phyloP scores from a whole-genome alignment of 73 alveolate genomes.

The Blepharisma stoltei region DNA sequence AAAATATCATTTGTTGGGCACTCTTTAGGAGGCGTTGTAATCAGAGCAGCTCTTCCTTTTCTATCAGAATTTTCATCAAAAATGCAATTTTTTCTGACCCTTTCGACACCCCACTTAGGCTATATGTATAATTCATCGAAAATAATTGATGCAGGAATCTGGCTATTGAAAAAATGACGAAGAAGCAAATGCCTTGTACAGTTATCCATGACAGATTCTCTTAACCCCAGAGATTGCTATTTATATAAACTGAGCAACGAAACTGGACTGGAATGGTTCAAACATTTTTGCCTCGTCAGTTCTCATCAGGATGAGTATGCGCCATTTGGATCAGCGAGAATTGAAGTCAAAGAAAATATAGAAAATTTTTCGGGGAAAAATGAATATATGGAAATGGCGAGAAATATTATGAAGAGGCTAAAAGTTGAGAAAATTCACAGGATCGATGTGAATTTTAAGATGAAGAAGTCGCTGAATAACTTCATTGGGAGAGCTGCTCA shows the following conservation, averaged over 20 bases:
- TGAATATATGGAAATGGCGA: constrained; percentile 81
- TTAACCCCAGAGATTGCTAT: constrained; percentile 84
- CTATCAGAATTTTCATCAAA: constrained; percentile 77
- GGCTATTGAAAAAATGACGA: constrained; percentile 95
- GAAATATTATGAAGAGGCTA: constrained; percentile 68
- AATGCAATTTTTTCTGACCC: constrained; percentile 82
- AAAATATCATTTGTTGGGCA: constrained; percentile 96
- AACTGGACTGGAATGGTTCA: constrained; percentile 87
- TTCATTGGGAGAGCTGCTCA: constrained; percentile 98
- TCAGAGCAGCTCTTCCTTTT: constrained; percentile 79
- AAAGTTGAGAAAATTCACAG: constrained; percentile 76
- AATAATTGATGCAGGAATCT: constrained; percentile 85
- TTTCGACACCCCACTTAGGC: constrained; percentile 97
- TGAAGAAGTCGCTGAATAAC: constrained; percentile 89
- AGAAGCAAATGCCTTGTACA: constrained; percentile 80
- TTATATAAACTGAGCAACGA: constrained; percentile 82
- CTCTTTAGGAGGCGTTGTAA: constrained; percentile 96
- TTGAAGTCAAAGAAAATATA: constrained; percentile 78
- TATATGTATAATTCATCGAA: constrained; percentile 68
- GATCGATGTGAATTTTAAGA: constrained; percentile 93
- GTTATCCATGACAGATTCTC: constrained; percentile 88
- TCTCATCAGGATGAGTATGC: constrained; percentile 95
- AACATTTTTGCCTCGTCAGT: constrained; percentile 82
- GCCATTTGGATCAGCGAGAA: constrained; percentile 96
- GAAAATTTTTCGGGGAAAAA: constrained; percentile 53